These are phyloP conservation scores for Cercospora janseana DNA, from an alignment of 2,329 filamentous ascomycete species.

Conservation along the genomic window DNA sequence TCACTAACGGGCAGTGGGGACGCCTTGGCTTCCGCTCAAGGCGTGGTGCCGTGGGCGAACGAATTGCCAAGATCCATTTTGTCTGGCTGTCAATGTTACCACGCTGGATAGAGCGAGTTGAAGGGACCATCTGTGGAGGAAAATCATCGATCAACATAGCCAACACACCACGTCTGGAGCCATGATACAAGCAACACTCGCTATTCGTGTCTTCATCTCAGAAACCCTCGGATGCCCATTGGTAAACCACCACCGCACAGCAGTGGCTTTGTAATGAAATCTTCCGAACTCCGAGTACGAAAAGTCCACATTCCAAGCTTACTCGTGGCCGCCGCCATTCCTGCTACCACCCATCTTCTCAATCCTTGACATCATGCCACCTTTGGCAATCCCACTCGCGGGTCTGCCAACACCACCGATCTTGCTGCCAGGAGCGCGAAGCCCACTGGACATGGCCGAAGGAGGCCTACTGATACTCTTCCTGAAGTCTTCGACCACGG, in stretches of 20 bases:
- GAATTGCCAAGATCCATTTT: too few relatives aligned
- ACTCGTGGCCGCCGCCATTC: constrained; percentile 2
- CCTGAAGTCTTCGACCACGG: constrained; percentile 50
- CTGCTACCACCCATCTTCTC: constrained; percentile 20
- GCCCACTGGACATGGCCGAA: constrained; percentile 40
- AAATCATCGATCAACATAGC: too few relatives aligned
- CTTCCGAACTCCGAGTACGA: not conserved
- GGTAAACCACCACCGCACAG: constrained; percentile 6
- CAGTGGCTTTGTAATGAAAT: not conserved
- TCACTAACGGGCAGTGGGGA: too few relatives aligned
- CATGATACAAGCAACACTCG: constrained; percentile 7
- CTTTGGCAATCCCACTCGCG: constrained; percentile 12
- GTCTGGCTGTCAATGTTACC: too few relatives aligned
- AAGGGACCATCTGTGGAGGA: too few relatives aligned
- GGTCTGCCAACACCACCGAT: constrained; percentile 36
- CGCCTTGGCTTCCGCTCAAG: too few relatives aligned
- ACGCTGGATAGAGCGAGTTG: too few relatives aligned
- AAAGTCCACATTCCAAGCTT: not conserved
- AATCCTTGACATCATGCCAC: constrained; percentile 20
- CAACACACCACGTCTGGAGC: too few relatives aligned
- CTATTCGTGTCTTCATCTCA: constrained; percentile 8
- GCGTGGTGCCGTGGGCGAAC: too few relatives aligned
- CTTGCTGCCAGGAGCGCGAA: constrained; percentile 61
- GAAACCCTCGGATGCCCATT: not conserved
- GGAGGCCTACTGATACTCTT: constrained; percentile 57